Percentiles rank a stretch among this genome's conserved stretches.
These are phyloP conservation scores for Leucosporidium creatinivorum DNA, from an alignment of 768 basidiomycete species.

Conservation along the genomic window DNA sequence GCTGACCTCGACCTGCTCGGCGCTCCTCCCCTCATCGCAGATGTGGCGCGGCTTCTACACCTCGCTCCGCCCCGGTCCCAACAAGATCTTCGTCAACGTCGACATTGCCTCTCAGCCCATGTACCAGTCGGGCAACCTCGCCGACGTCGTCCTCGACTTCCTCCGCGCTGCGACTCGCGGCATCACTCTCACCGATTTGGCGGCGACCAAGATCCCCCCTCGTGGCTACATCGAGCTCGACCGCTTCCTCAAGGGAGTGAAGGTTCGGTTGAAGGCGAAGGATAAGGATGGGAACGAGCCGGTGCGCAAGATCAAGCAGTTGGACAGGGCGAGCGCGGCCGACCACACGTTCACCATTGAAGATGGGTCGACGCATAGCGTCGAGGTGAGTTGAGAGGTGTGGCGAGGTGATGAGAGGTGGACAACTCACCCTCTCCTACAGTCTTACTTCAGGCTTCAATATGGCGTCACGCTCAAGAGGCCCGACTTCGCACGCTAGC, in stretches of 20 bases:
- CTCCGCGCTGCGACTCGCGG: slow-evolving; percentile 2
- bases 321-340: slow-evolving; percentile 2
- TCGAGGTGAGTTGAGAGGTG: background rate
- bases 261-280: slow-evolving; percentile 19
- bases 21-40: background rate
- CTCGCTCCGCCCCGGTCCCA: slow-evolving; percentile 9
- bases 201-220: background rate
- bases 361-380: slow-evolving; percentile 1
- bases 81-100: slow-evolving; percentile 24
- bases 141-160: slow-evolving; percentile 17
- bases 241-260: slow-evolving; percentile 4
- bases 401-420: no score
- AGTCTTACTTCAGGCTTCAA: slow-evolving; percentile 14
- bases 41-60: slow-evolving; percentile 18
- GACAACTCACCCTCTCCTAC: slow-evolving; percentile 8
- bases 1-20: background rate
- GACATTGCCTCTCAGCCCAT: slow-evolving; percentile 9
- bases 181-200: background rate
- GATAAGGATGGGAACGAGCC: slow-evolving; percentile 6
- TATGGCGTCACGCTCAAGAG: slow-evolving; percentile 15
- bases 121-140: slow-evolving; percentile 21
- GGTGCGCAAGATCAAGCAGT: background rate
- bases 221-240: slow-evolving; percentile 3
- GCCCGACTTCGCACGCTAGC: slow-evolving; percentile 9
- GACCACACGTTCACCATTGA: slow-evolving; percentile 9